Conservation (phyloP, 495 filamentous ascomycete genomes). For the Trichoderma reesei region DNA sequence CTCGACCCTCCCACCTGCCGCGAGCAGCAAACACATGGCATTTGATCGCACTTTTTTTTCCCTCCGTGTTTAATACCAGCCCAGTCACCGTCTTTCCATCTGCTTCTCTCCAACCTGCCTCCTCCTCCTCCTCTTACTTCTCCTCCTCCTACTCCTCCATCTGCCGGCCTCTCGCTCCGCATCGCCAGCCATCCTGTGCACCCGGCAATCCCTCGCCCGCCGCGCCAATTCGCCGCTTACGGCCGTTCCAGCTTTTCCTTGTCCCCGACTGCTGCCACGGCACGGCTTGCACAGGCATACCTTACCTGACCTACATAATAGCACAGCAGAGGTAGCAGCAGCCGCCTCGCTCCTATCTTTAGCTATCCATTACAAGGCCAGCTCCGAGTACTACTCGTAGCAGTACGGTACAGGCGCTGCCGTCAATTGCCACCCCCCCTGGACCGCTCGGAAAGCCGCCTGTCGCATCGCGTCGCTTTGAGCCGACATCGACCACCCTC, state of each 20-base stretch:
- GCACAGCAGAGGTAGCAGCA: too few species aligned
- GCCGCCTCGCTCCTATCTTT: too few species aligned
- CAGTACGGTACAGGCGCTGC: background rate
- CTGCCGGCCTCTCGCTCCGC: background rate
- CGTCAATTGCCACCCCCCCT: slow-evolving; percentile 6
- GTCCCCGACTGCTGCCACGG: too few species aligned
- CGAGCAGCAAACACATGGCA: slow-evolving; percentile 7
- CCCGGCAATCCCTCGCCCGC: background rate
- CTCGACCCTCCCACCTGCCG: slow-evolving; percentile 4
- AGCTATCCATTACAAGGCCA: too few species aligned
- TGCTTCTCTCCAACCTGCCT: background rate
- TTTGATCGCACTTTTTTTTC: slow-evolving; percentile 8
- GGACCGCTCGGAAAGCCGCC: background rate
- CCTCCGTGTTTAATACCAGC: background rate
- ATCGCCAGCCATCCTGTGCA: background rate
- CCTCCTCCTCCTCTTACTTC: too few species aligned
- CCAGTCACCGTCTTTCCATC: slow-evolving; percentile 1
- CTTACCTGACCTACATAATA: too few species aligned
- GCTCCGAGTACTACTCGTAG: too few species aligned
- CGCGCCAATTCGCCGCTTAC: background rate
- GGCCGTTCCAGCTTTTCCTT: background rate
- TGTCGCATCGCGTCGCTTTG: slow-evolving; percentile 8
- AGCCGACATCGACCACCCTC: slow-evolving; percentile 6
- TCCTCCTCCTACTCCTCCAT: background rate
- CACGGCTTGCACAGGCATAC: too few species aligned